A percentile compares a stretch with the other conserved stretches of the same genome.
Conservation (phyloP, 768 basidiomycete genomes). For the Suillus luteus region DNA sequence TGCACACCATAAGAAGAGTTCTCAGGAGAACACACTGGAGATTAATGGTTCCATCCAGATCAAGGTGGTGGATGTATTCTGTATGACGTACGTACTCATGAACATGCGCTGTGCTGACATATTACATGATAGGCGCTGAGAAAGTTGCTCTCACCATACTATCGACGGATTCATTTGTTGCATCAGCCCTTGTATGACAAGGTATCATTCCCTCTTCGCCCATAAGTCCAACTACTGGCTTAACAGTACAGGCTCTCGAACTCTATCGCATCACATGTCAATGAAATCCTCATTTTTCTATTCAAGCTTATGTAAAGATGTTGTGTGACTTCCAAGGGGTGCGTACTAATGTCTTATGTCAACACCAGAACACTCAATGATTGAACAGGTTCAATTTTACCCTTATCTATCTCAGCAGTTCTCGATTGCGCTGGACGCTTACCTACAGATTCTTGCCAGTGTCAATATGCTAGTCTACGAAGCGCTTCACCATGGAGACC, state of each 20-base stretch:
- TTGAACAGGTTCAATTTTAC: conserved; percentile 12
- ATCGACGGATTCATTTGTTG: conserved; percentile 1
- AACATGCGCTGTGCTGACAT: neutral
- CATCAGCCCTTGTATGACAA: conserved; percentile 10
- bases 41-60: neutral
- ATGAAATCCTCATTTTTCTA: conserved; percentile 20
- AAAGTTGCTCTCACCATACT: neutral
- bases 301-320: conserved; percentile 23
- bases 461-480: conserved; percentile 18
- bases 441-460: conserved; percentile 23
- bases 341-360: neutral
- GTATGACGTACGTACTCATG: neutral
- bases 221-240: conserved; percentile 5
- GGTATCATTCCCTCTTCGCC: conserved; percentile 14
- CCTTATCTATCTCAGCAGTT: conserved; percentile 23
- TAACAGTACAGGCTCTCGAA: conserved; percentile 9
- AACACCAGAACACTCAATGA: neutral
- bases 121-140: neutral
- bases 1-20: neutral
- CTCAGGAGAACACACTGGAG: too few relatives aligned
- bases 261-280: conserved; percentile 17
- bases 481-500: conserved; percentile 12
- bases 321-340: conserved; percentile 23
- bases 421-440: conserved; percentile 27
- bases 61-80: conserved; percentile 9